Conservation (phyloP, 768 basidiomycete species). For the Panus rudis region DNA sequence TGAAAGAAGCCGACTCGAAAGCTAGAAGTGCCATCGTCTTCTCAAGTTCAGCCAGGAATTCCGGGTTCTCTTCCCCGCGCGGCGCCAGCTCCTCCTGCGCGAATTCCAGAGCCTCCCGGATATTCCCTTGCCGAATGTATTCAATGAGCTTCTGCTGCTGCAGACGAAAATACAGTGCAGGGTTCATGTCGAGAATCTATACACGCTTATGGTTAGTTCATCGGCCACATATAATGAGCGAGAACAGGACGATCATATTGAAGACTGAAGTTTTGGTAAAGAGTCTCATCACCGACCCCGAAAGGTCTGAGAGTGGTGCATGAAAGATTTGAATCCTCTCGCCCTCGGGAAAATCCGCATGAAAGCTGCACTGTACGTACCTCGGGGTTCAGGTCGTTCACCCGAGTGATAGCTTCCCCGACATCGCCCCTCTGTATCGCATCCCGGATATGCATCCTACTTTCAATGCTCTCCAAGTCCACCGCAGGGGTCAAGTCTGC, state of each 20-base stretch:
- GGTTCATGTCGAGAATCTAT: slow-evolving; percentile 95
- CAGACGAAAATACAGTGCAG: slow-evolving; percentile 87
- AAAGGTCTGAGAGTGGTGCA: slow-evolving; percentile 95
- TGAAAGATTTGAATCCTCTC: slow-evolving; percentile 85
- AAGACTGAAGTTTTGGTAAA: slow-evolving; percentile 89
- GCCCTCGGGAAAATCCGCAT: slow-evolving; percentile 9
- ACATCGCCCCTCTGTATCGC: slow-evolving; percentile 92
- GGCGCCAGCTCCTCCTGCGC: slow-evolving; percentile 93
- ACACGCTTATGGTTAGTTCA: slow-evolving; percentile 14
- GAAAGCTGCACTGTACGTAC: slow-evolving; percentile 43
- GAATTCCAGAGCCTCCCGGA: slow-evolving; percentile 78
- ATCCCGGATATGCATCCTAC: slow-evolving; percentile 89
- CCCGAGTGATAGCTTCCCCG: slow-evolving; percentile 89
- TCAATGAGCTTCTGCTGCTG: slow-evolving; percentile 97
- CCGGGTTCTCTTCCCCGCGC: slow-evolving; percentile 89
- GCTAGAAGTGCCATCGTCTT: slow-evolving; percentile 90
- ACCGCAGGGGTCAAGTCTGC: slow-evolving; percentile 70
- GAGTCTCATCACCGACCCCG: slow-evolving; percentile 78
- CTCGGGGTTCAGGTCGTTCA: slow-evolving; percentile 96
- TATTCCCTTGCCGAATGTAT: slow-evolving; percentile 75
- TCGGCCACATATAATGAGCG: slow-evolving; percentile 10
- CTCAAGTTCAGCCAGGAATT: slow-evolving; percentile 89
- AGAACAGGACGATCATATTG: slow-evolving; percentile 62
- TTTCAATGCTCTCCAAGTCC: slow-evolving; percentile 89
- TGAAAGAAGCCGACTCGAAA: slow-evolving; percentile 57